phyloP scores from a whole-genome alignment of 192 early-diverging fungal genomes.

The Coemansia sp. region DNA sequence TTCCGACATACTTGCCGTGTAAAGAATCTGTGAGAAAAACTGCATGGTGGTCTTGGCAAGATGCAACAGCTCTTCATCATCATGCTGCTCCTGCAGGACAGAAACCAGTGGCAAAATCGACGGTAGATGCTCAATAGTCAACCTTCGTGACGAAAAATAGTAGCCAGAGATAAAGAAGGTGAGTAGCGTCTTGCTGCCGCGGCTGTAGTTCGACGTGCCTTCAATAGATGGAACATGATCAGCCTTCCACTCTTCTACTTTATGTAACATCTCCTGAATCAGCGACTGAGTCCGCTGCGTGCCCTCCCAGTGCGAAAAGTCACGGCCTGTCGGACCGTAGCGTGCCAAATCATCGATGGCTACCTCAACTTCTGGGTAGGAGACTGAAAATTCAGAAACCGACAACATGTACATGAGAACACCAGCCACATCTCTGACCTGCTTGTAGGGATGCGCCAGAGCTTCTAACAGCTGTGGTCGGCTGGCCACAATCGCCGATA shows the following conservation, averaged over 20 bases:
- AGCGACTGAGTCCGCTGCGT: slow-evolving; percentile 27
- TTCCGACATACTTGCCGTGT: slow-evolving; percentile 30
- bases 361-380: slow-evolving; percentile 48
- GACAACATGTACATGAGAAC: slow-evolving; percentile 66
- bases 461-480: slow-evolving; percentile 41
- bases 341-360: slow-evolving; percentile 48
- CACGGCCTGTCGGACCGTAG: slow-evolving; percentile 43
- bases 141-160: slow-evolving; percentile 26
- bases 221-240: slow-evolving; percentile 46
- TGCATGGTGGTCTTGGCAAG: slow-evolving; percentile 35
- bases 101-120: slow-evolving; percentile 34
- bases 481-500: slow-evolving; percentile 34
- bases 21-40: slow-evolving; percentile 41
- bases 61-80: slow-evolving; percentile 40
- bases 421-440: slow-evolving; percentile 81
- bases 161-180: slow-evolving; percentile 31
- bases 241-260: slow-evolving; percentile 34
- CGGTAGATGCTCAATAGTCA: slow-evolving; percentile 32
- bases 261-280: slow-evolving; percentile 24
- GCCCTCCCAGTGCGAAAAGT: slow-evolving; percentile 50
- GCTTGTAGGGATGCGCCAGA: slow-evolving; percentile 82
- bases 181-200: slow-evolving; percentile 52
- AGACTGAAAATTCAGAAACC: slow-evolving; percentile 63
- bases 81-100: slow-evolving; percentile 44
- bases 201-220: slow-evolving; percentile 49